Base-by-base conservation (phyloP, 225 moss, liverwort and hornwort genomes). In the Rhytidiadelphus loreus region DNA sequence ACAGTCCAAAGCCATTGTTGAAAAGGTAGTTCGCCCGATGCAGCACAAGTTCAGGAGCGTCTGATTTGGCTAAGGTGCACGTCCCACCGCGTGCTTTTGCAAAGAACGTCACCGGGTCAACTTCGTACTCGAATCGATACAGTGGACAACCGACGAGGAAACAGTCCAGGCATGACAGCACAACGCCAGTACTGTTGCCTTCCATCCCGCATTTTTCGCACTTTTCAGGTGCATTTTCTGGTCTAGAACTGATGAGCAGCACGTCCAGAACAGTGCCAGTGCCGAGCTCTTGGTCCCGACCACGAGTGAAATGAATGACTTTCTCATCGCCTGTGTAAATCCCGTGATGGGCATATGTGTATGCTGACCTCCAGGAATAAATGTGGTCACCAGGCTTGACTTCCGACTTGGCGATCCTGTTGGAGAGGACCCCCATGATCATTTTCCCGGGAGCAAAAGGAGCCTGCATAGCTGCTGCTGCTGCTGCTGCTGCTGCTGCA, bases 341-440 rank as follows among this genome's bases (percentile, higher is more conserved):
- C 65, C 96, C 98, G 90, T 97, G 97, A 87, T 97, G 97, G 4
- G 97, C 96, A 85, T 96, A 97, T 23, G 96, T 96, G 86, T 97
- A 97, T 24, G 96, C 97, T 37, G 96, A 95, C 75, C 98, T 92
- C 98, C 98, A 98, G 53, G 98, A 98, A 85, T 98, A 98, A 30
- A 98, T 90, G 83, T 98, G 98, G 63, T 98, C 98, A 53, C 98
- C 98, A 35, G 95, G 92, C 78, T 94, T 87, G 70, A 92, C 72
- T 26, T 96, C 92, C 12, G 93, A 86, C 85, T 77, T 94, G 30
- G 73, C 15, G 44, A 97, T 89, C 85, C 96, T 94, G 91, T 98
- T 98, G 63, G 98, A 97, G 17, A 98, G 88, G 43, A 97, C 91
- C 35, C 97, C 97, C 98, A 97, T 98, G 72, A 94, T 93, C 93